phyloP scores from a whole-genome alignment of 2,329 filamentous ascomycete species.

The Microdochium paspali region DNA sequence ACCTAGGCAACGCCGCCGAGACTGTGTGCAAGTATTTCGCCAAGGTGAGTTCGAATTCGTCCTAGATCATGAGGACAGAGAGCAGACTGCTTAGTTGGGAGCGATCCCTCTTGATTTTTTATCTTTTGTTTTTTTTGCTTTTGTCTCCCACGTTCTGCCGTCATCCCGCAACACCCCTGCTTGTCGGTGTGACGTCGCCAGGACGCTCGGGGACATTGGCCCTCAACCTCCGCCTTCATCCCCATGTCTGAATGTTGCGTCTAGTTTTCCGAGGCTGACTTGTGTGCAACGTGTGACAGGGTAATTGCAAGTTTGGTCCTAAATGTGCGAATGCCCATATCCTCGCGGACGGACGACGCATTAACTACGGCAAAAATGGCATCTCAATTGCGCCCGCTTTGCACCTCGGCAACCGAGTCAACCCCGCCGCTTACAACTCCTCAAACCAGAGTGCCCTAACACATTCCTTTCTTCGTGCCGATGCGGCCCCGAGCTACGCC shows the following conservation, averaged over 20 bases:
- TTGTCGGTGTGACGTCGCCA: neutral
- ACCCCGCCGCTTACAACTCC: conserved; percentile 53
- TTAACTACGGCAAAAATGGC: conserved; percentile 69
- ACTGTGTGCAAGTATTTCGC: conserved; percentile 98
- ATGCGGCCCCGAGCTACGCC: conserved; percentile 37
- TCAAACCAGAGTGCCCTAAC: conserved; percentile 58
- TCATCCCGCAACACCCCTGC: neutral
- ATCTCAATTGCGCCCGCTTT: conserved; percentile 53
- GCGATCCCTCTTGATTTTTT: too few relatives aligned
- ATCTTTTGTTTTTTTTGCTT: neutral
- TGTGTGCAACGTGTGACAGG: conserved; percentile 40
- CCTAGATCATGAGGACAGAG: too few relatives aligned
- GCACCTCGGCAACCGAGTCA: conserved; percentile 58
- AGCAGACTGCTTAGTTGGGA: too few relatives aligned
- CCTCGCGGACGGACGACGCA: conserved; percentile 82
- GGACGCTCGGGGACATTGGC: neutral
- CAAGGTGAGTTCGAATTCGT: conserved; percentile 54
- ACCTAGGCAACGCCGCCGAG: conserved; percentile 74
- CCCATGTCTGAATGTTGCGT: too few relatives aligned
- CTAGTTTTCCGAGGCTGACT: too few relatives aligned
- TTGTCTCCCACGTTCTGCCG: neutral
- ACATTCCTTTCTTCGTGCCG: conserved; percentile 59
- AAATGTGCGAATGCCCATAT: conserved; percentile 97
- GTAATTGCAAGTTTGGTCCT: conserved; percentile 97
- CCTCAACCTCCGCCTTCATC: too few relatives aligned